These are phyloP conservation scores for Ambrosia hybrid DNA, from an alignment of 140 eudicot genomes.

Conservation along the genomic window DNA sequence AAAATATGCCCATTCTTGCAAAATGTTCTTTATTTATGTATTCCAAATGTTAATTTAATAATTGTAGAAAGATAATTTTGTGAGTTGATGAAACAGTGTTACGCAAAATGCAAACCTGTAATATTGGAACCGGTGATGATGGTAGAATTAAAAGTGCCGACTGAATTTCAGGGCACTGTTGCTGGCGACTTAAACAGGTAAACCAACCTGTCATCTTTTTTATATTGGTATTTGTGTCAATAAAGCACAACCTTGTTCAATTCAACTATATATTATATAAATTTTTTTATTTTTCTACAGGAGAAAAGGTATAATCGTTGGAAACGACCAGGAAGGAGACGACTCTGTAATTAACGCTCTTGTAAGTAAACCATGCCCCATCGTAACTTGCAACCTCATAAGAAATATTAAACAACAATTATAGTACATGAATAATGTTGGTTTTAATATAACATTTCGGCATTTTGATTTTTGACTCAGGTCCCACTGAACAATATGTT, in stretches of 20 bases:
- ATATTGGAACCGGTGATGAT: constrained; percentile 95
- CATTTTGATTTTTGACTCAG: constrained; percentile 35
- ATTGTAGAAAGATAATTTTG: constrained; percentile 1
- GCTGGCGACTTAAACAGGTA: constrained; percentile 96
- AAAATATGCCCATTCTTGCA: not conserved
- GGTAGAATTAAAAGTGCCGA: constrained; percentile 88
- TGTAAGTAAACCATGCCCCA: constrained; percentile 44
- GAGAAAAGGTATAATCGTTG: constrained; percentile 95
- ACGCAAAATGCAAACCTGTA: constrained; percentile 74
- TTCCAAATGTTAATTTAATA: not conserved
- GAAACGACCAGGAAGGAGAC: constrained; percentile 97
- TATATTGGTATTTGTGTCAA: not conserved
- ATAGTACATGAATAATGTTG: no score
- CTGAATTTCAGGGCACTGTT: constrained; percentile 93
- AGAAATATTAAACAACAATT: not conserved
- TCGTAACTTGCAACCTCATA: constrained; percentile 3
- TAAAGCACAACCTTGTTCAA: not conserved
- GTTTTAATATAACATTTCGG: not conserved
- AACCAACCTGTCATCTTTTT: constrained; percentile 2
- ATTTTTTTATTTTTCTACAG: constrained; percentile 32
- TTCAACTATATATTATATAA: constrained; percentile 8
- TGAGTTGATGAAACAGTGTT: constrained; percentile 59
- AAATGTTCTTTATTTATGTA: not conserved
- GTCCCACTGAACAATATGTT: constrained; percentile 98
- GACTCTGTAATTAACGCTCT: constrained; percentile 80